These are phyloP conservation scores for Mycena pura DNA, from an alignment of 768 basidiomycete species.

Conservation along the genomic window DNA sequence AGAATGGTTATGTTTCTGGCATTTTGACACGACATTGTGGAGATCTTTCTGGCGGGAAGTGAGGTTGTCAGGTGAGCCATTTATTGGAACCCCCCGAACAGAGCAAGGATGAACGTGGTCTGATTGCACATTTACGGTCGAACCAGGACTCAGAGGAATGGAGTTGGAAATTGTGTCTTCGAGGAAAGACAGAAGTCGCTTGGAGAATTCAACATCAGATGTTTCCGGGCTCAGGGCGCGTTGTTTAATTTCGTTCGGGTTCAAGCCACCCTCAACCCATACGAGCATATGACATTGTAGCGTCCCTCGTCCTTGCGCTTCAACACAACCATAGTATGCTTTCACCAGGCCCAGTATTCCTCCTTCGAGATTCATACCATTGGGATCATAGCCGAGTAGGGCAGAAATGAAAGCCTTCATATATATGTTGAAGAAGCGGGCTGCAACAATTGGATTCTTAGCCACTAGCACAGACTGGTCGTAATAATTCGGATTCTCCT, in stretches of 20 bases:
- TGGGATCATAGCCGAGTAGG: conserved; percentile 22
- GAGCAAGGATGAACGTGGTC: conserved; percentile 6
- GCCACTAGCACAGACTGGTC: conserved; percentile 13
- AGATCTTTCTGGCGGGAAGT: conserved; percentile 12
- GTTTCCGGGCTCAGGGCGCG: conserved; percentile 19
- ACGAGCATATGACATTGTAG: conserved; percentile 16
- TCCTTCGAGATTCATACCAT: not conserved
- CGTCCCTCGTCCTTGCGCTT: conserved; percentile 33
- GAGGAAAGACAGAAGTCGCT: conserved; percentile 9
- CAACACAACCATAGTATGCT: conserved; percentile 38
- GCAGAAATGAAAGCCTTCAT: conserved; percentile 23
- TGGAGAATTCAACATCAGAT: conserved; percentile 15
- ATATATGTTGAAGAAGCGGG: conserved; percentile 23
- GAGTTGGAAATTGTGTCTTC: conserved; percentile 14
- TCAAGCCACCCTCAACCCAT: conserved; percentile 12
- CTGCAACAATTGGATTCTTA: conserved; percentile 19
- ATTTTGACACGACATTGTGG: conserved; percentile 6
- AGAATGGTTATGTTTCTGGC: conserved; percentile 18
- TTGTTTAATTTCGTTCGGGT: conserved; percentile 8
- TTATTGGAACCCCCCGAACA: not conserved
- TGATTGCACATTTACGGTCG: not conserved
- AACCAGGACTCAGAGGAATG: not conserved
- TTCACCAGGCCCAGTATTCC: conserved; percentile 30
- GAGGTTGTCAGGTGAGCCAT: not conserved
- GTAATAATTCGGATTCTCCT: not conserved